Percentiles rank a stretch among this genome's conserved stretches.
phyloP scores from a whole-genome alignment of 441 rosid genomes.

The Syzygium malaccense region DNA sequence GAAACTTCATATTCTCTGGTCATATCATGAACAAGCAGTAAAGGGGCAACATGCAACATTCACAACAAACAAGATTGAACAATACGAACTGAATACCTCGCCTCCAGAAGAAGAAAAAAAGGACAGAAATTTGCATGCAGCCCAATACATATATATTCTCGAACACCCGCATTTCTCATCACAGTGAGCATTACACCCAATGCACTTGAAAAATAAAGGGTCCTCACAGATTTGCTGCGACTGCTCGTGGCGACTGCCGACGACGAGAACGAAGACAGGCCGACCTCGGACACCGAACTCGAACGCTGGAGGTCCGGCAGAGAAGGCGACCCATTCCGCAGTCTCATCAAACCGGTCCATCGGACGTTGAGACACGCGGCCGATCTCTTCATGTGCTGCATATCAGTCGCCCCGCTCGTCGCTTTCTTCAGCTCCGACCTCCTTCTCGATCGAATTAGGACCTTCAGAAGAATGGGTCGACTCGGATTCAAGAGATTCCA shows the following conservation, averaged over 20 bases:
- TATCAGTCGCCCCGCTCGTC: neutral
- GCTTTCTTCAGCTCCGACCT: neutral
- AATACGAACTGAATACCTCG: neutral
- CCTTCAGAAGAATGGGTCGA: neutral
- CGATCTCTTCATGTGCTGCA: slow-evolving; percentile 25
- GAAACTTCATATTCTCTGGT: neutral
- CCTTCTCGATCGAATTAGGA: neutral
- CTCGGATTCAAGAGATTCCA: neutral
- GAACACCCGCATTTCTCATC: neutral
- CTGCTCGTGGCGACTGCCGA: neutral
- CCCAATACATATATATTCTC: neutral
- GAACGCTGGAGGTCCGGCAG: neutral
- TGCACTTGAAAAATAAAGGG: neutral
- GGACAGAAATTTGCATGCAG: neutral
- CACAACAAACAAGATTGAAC: neutral
- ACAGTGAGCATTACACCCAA: neutral
- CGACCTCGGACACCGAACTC: neutral
- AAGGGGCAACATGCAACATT: neutral
- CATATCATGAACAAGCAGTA: neutral
- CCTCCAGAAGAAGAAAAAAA: neutral
- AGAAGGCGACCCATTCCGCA: slow-evolving; percentile 5
- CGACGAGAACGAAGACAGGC: slow-evolving; percentile 15
- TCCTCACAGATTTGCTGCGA: slow-evolving; percentile 11
- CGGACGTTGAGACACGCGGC: neutral
- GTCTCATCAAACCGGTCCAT: neutral